Base-by-base conservation (phyloP, 345 rosid genomes). In the Pugionium dolabratum region DNA sequence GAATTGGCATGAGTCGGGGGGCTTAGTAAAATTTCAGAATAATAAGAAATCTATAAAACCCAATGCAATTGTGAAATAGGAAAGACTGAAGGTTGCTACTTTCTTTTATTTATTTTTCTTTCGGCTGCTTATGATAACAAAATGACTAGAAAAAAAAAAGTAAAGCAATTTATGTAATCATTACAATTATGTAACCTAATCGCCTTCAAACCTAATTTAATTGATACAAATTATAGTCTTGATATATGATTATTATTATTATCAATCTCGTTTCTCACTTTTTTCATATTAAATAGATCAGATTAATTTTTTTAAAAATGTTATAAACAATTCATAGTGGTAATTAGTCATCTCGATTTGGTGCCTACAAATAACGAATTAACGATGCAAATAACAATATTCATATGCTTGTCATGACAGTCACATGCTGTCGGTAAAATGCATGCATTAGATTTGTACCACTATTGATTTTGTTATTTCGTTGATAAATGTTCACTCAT, bases 101-200 rank as follows among this genome's bases (percentile, higher is more conserved):
- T 44, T 52, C 40, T 73, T 58, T 59, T 64, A 18, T 18, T 59
- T 18, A 18, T 18, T 18, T 18, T 18, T 52, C 77, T 73, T 73
- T 73, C 77, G 77, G 77, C 58, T 66, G 28, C 77, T 73, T 66
- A 66, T 73, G 67, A 73, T 73, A 37, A 66, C 37, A 73, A 59
- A 59, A 66, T 33, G 66, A 65, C 55, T 58, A 35, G 26, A 18
- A 18, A 18, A 33, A 58, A 66, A 35, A 59, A 73, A 61, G 48
- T 51, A 58, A 72, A 65, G 71, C 41, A 58, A 65, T 43, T 51
- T 65, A 42, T 58, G 54, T 66, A 66, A 73, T 73, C 72, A 73
- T 73, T 66, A 50, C 62, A 53, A 52, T 52, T 66, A 63, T 33
- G 58, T 27, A 66, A 57, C 51, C 68, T 73, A 66, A 66, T 60